These are phyloP conservation scores for Spirogloea muscicola DNA, from an alignment of 139 green algal genomes.

Conservation along the genomic window DNA sequence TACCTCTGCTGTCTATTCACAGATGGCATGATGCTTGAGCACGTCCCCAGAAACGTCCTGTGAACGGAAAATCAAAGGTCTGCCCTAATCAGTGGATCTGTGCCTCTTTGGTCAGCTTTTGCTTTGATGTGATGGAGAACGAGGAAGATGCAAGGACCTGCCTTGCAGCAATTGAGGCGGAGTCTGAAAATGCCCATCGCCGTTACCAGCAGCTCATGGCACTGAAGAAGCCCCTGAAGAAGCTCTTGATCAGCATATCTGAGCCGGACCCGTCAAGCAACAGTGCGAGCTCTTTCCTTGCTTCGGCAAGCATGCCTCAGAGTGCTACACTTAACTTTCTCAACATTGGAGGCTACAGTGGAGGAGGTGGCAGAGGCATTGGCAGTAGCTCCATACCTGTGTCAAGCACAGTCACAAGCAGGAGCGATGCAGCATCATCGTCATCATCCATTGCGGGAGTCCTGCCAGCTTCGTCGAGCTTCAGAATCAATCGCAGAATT, in stretches of 20 bases:
- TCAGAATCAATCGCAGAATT: conserved; percentile 44
- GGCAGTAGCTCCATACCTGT: background rate
- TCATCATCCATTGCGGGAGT: background rate
- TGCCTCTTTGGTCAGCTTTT: conserved; percentile 44
- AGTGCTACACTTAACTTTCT: no score
- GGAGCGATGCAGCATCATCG: background rate
- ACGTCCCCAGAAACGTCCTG: no score
- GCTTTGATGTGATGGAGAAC: conserved; percentile 37
- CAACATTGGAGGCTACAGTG: no score
- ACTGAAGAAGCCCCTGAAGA: conserved; percentile 45
- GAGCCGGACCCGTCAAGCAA: no score
- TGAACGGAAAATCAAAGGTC: no score
- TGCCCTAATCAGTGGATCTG: no score
- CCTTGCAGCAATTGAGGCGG: conserved; percentile 43
- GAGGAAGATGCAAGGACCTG: conserved; percentile 35
- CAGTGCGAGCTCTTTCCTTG: no score
- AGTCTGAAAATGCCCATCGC: conserved; percentile 44
- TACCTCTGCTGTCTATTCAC: no score
- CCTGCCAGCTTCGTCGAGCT: conserved; percentile 42
- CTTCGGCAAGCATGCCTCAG: no score
- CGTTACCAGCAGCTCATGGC: conserved; percentile 47
- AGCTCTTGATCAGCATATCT: conserved; percentile 34
- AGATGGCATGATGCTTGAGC: no score
- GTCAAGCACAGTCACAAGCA: background rate
- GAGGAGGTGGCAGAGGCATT: no score